Percentiles rank a stretch among this genome's conserved stretches.
Conservation (phyloP, 2,329 filamentous ascomycete species). For the Trichoderma koningii region DNA sequence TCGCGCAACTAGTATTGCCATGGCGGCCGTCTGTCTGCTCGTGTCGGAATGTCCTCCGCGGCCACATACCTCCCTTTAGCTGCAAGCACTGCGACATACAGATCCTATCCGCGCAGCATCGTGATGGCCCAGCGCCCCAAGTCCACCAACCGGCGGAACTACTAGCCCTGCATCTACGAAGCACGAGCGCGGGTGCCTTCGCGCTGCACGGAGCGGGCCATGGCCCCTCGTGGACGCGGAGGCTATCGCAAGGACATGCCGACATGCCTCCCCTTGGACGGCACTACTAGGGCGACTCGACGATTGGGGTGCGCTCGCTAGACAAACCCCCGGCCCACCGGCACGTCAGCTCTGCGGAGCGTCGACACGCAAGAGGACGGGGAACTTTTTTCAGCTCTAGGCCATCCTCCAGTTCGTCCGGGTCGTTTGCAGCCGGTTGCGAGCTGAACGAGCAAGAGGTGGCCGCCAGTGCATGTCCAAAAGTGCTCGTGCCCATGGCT, state of each 20-base stretch:
- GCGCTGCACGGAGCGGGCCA: slow-evolving; percentile 25
- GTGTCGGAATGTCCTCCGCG: slow-evolving; percentile 4
- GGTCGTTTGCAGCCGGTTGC: slow-evolving; percentile 11
- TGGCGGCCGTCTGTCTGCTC: neutral
- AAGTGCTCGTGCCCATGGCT: slow-evolving; percentile 6
- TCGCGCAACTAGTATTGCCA: neutral
- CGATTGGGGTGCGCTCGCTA: slow-evolving; percentile 22
- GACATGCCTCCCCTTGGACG: slow-evolving; percentile 4
- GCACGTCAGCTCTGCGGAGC: slow-evolving; percentile 24
- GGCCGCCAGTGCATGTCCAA: slow-evolving; percentile 17
- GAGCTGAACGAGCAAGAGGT: slow-evolving; percentile 10
- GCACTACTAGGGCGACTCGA: neutral
- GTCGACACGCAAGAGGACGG: slow-evolving; percentile 7
- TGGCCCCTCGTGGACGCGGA: slow-evolving; percentile 27
- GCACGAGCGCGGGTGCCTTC: slow-evolving; percentile 16
- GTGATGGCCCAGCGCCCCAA: neutral
- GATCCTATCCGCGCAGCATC: slow-evolving; percentile 2
- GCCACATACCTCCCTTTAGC: neutral
- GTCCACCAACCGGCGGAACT: neutral
- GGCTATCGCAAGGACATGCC: neutral
- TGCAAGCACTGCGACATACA: neutral
- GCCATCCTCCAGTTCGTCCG: slow-evolving; percentile 16
- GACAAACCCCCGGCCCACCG: slow-evolving; percentile 23
- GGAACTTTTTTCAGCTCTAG: slow-evolving; percentile 25
- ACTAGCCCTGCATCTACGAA: slow-evolving; percentile 7